These are phyloP conservation scores for Neonectria coccinea DNA, from an alignment of 2,329 filamentous ascomycete genomes.

Conservation along the genomic window DNA sequence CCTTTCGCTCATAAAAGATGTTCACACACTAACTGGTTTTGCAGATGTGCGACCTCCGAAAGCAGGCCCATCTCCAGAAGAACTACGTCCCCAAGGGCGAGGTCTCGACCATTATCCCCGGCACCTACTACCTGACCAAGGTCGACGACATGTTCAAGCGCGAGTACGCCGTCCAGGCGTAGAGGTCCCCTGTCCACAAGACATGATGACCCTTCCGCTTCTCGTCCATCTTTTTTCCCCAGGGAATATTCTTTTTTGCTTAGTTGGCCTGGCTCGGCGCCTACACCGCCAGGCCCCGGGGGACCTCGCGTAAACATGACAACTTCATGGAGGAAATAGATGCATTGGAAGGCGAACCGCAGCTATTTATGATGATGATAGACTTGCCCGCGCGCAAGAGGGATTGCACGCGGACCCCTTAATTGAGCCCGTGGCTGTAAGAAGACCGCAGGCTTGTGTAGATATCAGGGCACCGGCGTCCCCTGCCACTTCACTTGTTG, in stretches of 20 bases:
- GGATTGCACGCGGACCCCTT: slow-evolving; percentile 37
- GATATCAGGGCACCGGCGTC: slow-evolving; percentile 36
- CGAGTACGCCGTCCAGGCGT: slow-evolving; percentile 81
- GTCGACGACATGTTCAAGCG: slow-evolving; percentile 90
- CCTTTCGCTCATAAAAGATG: not conserved
- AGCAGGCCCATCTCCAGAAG: slow-evolving; percentile 87
- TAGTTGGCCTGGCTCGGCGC: slow-evolving; percentile 23
- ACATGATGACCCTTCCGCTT: slow-evolving; percentile 34
- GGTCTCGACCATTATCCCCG: slow-evolving; percentile 71
- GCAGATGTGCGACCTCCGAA: slow-evolving; percentile 82
- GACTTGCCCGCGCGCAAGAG: slow-evolving; percentile 37
- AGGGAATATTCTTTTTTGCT: slow-evolving; percentile 31
- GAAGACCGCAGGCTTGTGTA: slow-evolving; percentile 42
- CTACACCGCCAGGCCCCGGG: slow-evolving; percentile 24
- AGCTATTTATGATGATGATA: slow-evolving; percentile 43
- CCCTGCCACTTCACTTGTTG: slow-evolving; percentile 29
- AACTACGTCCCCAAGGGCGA: slow-evolving; percentile 78
- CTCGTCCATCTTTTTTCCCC: slow-evolving; percentile 27
- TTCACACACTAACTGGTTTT: slow-evolving; percentile 34
- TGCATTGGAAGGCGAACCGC: slow-evolving; percentile 42
- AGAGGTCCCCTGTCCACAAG: slow-evolving; percentile 42
- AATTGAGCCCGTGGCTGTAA: slow-evolving; percentile 42
- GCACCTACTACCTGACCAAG: slow-evolving; percentile 82
- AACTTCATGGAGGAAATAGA: slow-evolving; percentile 42
- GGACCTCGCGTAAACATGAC: slow-evolving; percentile 39